Evolutionary conservation across 208 protist genomes (phyloP).

Genomic region (Tritrichomonas foetus): DNA sequence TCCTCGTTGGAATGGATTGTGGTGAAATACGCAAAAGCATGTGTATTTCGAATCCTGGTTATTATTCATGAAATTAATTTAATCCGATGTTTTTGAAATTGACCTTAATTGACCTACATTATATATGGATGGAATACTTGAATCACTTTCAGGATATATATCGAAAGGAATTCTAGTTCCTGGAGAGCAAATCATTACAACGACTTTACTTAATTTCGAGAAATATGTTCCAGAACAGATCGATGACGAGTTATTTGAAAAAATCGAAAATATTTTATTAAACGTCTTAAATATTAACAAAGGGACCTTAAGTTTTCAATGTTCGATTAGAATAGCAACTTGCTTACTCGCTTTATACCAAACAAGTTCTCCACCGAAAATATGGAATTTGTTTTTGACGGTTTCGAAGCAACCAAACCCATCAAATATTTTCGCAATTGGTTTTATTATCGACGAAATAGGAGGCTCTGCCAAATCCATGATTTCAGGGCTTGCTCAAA

Average conservation of each 20-base stretch:
- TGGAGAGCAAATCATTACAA: constrained; percentile 18
- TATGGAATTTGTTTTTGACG: not conserved
- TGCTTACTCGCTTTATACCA: not conserved
- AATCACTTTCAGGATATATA: too few relatives aligned
- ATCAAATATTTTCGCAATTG: not conserved
- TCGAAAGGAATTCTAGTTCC: not conserved
- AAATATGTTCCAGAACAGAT: not conserved
- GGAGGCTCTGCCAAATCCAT: not conserved
- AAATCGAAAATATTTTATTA: not conserved
- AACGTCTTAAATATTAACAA: not conserved
- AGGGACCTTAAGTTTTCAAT: not conserved
- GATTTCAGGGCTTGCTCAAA: not conserved
- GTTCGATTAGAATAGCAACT: not conserved
- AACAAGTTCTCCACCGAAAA: not conserved
- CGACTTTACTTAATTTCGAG: not conserved
- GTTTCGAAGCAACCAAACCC: not conserved
- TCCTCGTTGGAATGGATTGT: not conserved
- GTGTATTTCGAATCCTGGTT: not conserved
- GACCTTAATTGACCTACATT: too few relatives aligned
- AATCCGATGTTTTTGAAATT: too few relatives aligned
- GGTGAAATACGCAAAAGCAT: constrained; percentile 24
- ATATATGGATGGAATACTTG: too few relatives aligned
- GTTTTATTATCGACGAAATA: not conserved
- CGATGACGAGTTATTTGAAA: not conserved
- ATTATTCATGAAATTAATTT: too few relatives aligned